A percentile compares a stretch with the other conserved stretches of the same genome.
phyloP scores from a whole-genome alignment of 306 rosid genomes.

The Gleditsia sinensis region DNA sequence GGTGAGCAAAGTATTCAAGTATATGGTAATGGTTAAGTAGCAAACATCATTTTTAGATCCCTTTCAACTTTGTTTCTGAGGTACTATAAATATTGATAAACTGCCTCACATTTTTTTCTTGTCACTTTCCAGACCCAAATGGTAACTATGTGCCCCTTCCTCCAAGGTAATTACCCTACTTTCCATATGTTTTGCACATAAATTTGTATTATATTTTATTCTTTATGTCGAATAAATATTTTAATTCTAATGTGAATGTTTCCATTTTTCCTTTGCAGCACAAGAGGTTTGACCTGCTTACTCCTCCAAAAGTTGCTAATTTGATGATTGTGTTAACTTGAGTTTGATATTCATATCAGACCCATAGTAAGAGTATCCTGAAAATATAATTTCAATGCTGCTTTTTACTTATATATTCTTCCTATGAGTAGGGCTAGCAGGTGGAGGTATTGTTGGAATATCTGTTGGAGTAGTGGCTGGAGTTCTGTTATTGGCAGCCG shows the following conservation, averaged over 20 bases:
- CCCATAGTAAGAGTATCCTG: constrained; percentile 5
- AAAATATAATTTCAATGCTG: constrained; percentile 27
- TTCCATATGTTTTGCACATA: constrained; percentile 4
- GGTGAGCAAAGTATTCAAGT: not conserved
- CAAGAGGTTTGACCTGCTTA: constrained; percentile 56
- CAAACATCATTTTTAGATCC: not conserved
- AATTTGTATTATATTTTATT: constrained; percentile 15
- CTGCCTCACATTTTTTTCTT: constrained; percentile 26
- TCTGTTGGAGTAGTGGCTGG: constrained; percentile 58
- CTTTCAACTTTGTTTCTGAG: constrained; percentile 7
- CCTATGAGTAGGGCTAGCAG: constrained; percentile 67
- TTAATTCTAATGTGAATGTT: constrained; percentile 19
- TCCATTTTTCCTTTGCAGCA: constrained; percentile 58
- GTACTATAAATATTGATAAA: constrained; percentile 1
- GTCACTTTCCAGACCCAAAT: constrained; percentile 63
- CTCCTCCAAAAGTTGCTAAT: constrained; percentile 41
- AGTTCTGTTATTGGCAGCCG: constrained; percentile 57
- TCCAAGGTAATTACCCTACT: constrained; percentile 56
- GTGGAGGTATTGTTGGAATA: constrained; percentile 76
- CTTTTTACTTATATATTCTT: constrained; percentile 43
- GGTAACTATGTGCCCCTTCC: constrained; percentile 48
- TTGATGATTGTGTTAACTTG: constrained; percentile 31
- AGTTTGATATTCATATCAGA: constrained; percentile 31
- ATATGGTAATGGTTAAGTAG: not conserved
- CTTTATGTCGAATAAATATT: no score